Percentiles rank a stretch among this genome's conserved stretches.
These are phyloP conservation scores for Fraxinus anomala DNA, from an alignment of 257 asterid species.

Conservation along the genomic window DNA sequence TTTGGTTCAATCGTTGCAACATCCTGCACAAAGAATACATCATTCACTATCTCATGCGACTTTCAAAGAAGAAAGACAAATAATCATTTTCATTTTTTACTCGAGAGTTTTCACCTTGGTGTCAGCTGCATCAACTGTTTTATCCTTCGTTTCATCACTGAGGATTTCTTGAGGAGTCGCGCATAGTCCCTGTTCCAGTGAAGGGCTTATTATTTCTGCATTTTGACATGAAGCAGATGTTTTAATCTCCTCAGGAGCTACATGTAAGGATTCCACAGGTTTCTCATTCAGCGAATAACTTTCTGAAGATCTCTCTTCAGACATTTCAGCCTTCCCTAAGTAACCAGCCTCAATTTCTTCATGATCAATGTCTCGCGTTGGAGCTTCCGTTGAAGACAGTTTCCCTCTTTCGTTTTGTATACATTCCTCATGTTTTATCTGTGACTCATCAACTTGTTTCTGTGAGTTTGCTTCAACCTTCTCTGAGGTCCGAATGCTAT, in stretches of 20 bases:
- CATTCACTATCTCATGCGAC: constrained; percentile 8
- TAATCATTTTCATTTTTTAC: background rate
- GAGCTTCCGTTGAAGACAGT: constrained; percentile 10
- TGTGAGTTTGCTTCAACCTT: constrained; percentile 21
- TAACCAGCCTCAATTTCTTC: constrained; percentile 19
- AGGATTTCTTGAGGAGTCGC: constrained; percentile 27
- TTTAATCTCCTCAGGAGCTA: constrained; percentile 24
- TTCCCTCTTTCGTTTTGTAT: constrained; percentile 26
- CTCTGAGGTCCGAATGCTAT: constrained; percentile 22
- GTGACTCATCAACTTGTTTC: constrained; percentile 20
- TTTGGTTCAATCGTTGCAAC: constrained; percentile 21
- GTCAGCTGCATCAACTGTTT: constrained; percentile 24
- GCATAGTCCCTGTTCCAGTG: constrained; percentile 24
- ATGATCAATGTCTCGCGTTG: constrained; percentile 13
- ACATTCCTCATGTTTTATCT: constrained; percentile 21
- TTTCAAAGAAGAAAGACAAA: background rate
- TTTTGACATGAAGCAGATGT: constrained; percentile 29
- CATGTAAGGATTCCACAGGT: constrained; percentile 30
- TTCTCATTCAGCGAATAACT: constrained; percentile 18
- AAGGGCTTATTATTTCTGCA: constrained; percentile 12
- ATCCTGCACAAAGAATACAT: constrained; percentile 33
- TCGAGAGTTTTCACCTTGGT: constrained; percentile 25
- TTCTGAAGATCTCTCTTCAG: constrained; percentile 18
- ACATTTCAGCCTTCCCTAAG: constrained; percentile 2
- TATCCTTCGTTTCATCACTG: constrained; percentile 30